Evolutionary conservation across 306 rosid species (phyloP).

Genomic region (Prunus salicina): DNA sequence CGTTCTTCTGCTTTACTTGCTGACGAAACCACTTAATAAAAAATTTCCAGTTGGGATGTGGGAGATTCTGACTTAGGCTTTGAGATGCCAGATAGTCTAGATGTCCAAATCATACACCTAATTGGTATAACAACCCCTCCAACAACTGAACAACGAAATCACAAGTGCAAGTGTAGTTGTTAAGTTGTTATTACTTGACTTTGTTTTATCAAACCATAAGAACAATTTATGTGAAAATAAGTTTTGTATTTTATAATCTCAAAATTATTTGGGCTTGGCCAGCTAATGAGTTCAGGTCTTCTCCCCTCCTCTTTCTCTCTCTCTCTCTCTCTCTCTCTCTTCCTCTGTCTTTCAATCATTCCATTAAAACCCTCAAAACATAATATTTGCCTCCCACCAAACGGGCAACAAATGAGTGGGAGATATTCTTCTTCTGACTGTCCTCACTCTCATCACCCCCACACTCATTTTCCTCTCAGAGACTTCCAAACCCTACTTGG

Average conservation of each 20-base stretch:
- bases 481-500: slow-evolving; percentile 46
- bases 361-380: slow-evolving; percentile 10
- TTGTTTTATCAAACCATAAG: slow-evolving; percentile 1
- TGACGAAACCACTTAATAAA: no score
- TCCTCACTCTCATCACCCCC: slow-evolving; percentile 72
- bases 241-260: slow-evolving; percentile 20
- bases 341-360: not conserved
- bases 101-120: slow-evolving; percentile 28
- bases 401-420: slow-evolving; percentile 48
- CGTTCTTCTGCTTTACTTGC: slow-evolving; percentile 14
- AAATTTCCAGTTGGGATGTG: slow-evolving; percentile 15
- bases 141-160: slow-evolving; percentile 57
- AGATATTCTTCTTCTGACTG: slow-evolving; percentile 76
- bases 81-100: slow-evolving; percentile 30
- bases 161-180: slow-evolving; percentile 28
- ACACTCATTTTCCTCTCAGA: slow-evolving; percentile 67
- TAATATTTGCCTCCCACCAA: not conserved
- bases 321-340: not conserved
- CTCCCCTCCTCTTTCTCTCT: slow-evolving; percentile 4
- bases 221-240: slow-evolving; percentile 11
- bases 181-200: slow-evolving; percentile 37
- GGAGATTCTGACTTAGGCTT: slow-evolving; percentile 17
- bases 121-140: slow-evolving; percentile 62
- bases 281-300: slow-evolving; percentile 42
- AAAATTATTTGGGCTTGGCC: slow-evolving; percentile 45